A percentile compares a stretch with the other conserved stretches of the same genome.
These are phyloP conservation scores for Lipomyces starkeyi DNA, from an alignment of 805 yeast species.

Conservation along the genomic window DNA sequence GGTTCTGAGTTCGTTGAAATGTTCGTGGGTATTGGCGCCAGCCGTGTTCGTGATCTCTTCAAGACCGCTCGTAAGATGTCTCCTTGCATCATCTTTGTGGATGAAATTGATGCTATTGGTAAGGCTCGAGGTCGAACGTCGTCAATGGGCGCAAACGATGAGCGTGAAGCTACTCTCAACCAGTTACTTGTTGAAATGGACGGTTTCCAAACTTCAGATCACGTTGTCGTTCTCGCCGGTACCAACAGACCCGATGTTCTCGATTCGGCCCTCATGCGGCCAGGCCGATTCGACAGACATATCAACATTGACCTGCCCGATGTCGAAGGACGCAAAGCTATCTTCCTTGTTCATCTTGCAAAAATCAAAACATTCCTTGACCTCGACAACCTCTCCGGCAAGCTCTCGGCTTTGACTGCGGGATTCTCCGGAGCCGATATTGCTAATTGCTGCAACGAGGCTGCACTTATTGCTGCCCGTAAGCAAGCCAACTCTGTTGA, in stretches of 20 bases:
- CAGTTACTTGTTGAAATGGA: slow-evolving; percentile 98
- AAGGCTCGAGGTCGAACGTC: slow-evolving; percentile 69
- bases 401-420: slow-evolving; percentile 94
- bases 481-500: slow-evolving; percentile 71
- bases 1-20: slow-evolving; percentile 98
- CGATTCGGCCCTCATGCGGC: slow-evolving; percentile 92
- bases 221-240: slow-evolving; percentile 96
- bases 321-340: slow-evolving; percentile 91
- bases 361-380: slow-evolving; percentile 67
- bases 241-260: slow-evolving; percentile 94
- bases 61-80: slow-evolving; percentile 91
- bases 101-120: slow-evolving; percentile 99
- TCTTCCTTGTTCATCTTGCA: slow-evolving; percentile 82
- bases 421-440: slow-evolving; percentile 99
- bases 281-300: slow-evolving; percentile 97
- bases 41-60: slow-evolving; percentile 94
- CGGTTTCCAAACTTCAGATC: slow-evolving; percentile 89
- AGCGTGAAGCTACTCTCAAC: slow-evolving; percentile 93
- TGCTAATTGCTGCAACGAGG: slow-evolving; percentile 96
- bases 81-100: slow-evolving; percentile 95
- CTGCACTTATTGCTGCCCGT: slow-evolving; percentile 96
- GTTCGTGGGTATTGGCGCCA: slow-evolving; percentile 99
- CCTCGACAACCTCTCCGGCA: slow-evolving; percentile 70
- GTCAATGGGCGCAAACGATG: slow-evolving; percentile 72
- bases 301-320: slow-evolving; percentile 92